A percentile compares a stretch with the other conserved stretches of the same genome.
Evolutionary conservation across 148 eudicot species (phyloP).

Genomic region (Rhododendron molle): DNA sequence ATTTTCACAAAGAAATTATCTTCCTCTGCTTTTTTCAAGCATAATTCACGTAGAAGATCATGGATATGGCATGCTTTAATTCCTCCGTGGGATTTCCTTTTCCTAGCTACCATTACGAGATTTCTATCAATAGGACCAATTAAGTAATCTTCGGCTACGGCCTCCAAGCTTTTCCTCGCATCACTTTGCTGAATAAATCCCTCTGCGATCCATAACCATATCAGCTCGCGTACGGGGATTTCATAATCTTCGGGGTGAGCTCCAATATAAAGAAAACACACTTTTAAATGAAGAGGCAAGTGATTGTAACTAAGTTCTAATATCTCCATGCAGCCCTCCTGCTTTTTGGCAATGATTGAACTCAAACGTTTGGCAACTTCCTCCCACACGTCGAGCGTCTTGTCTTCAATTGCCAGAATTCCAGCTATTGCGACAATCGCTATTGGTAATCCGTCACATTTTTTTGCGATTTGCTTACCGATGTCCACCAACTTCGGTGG

Average conservation of each 20-base stretch:
- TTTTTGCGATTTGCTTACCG: constrained; percentile 21
- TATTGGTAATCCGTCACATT: constrained; percentile 37
- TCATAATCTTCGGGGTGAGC: constrained; percentile 25
- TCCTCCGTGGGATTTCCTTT: constrained; percentile 16
- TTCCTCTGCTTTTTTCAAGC: constrained; percentile 26
- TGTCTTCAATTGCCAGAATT: not conserved
- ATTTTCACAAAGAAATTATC: constrained; percentile 26
- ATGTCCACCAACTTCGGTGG: constrained; percentile 18
- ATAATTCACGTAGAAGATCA: constrained; percentile 40
- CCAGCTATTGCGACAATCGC: constrained; percentile 37
- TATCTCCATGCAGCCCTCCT: constrained; percentile 13
- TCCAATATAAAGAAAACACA: constrained; percentile 44
- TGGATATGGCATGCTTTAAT: constrained; percentile 42
- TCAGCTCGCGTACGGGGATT: constrained; percentile 30
- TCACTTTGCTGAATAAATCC: constrained; percentile 27
- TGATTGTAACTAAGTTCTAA: constrained; percentile 13
- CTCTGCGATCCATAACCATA: constrained; percentile 41
- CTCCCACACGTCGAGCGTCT: constrained; percentile 20
- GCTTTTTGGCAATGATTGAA: constrained; percentile 17
- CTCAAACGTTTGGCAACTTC: constrained; percentile 18
- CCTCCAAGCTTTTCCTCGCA: constrained; percentile 14
- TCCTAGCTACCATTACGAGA: constrained; percentile 28
- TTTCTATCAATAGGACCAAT: constrained; percentile 37
- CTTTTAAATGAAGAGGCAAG: constrained; percentile 1
- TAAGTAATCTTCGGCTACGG: constrained; percentile 31